A percentile compares a stretch with the other conserved stretches of the same genome.
phyloP scores from a whole-genome alignment of 2,329 filamentous ascomycete species.

The Bipolaris zeicola region DNA sequence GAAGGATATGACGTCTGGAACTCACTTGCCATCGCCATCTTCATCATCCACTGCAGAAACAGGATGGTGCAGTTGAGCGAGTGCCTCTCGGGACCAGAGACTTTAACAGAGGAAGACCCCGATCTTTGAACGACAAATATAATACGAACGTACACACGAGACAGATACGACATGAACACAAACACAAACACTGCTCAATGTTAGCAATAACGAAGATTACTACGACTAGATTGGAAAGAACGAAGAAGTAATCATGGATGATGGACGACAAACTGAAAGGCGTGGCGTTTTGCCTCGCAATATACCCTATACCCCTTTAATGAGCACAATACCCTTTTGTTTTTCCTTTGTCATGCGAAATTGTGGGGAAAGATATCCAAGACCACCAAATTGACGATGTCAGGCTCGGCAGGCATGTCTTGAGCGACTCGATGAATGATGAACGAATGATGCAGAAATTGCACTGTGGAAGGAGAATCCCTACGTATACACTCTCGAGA shows the following conservation, averaged over 20 bases:
- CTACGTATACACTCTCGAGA: not conserved
- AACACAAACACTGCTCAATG: not conserved
- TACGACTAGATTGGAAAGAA: constrained; percentile 6
- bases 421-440: not conserved
- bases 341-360: constrained; percentile 7
- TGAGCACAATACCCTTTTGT: constrained; percentile 18
- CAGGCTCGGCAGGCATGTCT: not conserved
- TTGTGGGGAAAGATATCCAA: not conserved
- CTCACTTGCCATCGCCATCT: constrained; percentile 61
- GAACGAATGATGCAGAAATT: not conserved
- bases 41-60: constrained; percentile 60
- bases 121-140: constrained; percentile 31
- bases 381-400: not conserved
- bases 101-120: constrained; percentile 30
- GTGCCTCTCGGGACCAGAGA: constrained; percentile 32
- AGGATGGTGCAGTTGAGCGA: constrained; percentile 55
- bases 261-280: constrained; percentile 5
- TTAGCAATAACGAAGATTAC: not conserved
- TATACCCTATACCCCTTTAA: constrained; percentile 31
- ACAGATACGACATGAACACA: not conserved
- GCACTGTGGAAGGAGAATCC: not conserved
- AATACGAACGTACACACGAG: not conserved
- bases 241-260: not conserved
- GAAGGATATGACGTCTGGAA: constrained; percentile 65
- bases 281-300: constrained; percentile 21